phyloP scores from a whole-genome alignment of 1,284 basidiomycete species.

The Moesziomyces parantarcticus region DNA sequence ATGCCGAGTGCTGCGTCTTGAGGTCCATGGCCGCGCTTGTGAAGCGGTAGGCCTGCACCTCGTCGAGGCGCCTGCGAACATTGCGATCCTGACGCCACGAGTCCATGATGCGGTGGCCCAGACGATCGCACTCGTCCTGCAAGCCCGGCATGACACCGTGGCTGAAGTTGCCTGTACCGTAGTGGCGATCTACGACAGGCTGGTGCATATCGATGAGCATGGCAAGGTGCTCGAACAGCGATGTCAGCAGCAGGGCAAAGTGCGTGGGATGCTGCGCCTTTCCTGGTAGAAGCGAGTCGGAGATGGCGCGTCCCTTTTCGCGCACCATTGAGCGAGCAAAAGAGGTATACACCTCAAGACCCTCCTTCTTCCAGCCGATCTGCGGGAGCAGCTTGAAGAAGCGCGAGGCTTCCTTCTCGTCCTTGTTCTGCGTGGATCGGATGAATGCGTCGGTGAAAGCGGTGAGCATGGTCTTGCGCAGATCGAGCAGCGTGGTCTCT shows the following conservation, averaged over 20 bases:
- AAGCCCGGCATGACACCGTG: slow-evolving; percentile 76
- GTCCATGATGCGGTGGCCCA: slow-evolving; percentile 80
- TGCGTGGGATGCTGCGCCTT: slow-evolving; percentile 48
- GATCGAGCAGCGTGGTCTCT: slow-evolving; percentile 79
- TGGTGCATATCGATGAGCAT: slow-evolving; percentile 97
- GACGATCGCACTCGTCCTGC: slow-evolving; percentile 85
- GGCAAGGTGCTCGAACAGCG: slow-evolving; percentile 92
- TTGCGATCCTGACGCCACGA: slow-evolving; percentile 80
- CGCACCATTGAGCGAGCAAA: slow-evolving; percentile 90
- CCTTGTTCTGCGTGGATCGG: slow-evolving; percentile 77
- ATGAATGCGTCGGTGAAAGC: slow-evolving; percentile 86
- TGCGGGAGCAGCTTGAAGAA: slow-evolving; percentile 97
- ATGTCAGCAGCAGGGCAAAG: slow-evolving; percentile 71
- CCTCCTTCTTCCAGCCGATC: slow-evolving; percentile 83
- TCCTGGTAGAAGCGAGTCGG: slow-evolving; percentile 37
- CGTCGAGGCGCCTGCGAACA: slow-evolving; percentile 40
- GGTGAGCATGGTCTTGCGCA: slow-evolving; percentile 79
- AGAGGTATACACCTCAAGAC: slow-evolving; percentile 89
- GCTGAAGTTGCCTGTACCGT: slow-evolving; percentile 71
- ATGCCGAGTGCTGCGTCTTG: slow-evolving; percentile 66
- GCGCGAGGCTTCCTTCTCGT: slow-evolving; percentile 80
- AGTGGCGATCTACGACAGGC: slow-evolving; percentile 96
- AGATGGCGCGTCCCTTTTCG: slow-evolving; percentile 45
- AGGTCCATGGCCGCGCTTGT: slow-evolving; percentile 45
- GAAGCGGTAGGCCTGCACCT: slow-evolving; percentile 38